Percentiles rank a stretch among this genome's conserved stretches.
These are phyloP conservation scores for Haplographium delicatum DNA, from an alignment of 495 filamentous ascomycete genomes.

Conservation along the genomic window DNA sequence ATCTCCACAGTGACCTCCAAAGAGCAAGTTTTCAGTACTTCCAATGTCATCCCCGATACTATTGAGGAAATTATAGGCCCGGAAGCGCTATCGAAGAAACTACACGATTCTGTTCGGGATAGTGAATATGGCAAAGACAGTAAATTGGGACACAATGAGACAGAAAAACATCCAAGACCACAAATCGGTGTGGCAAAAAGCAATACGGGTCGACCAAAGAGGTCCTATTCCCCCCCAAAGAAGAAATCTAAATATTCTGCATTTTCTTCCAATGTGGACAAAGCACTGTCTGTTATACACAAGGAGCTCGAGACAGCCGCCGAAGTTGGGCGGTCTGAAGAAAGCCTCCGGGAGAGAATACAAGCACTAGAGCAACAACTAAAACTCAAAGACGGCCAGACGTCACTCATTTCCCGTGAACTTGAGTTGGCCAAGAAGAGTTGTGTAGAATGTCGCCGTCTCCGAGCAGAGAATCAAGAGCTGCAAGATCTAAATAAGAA, in stretches of 20 bases:
- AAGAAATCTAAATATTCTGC: conserved; percentile 17
- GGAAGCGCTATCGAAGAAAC: too few species aligned
- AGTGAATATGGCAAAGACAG: too few species aligned
- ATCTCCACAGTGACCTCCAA: too few species aligned
- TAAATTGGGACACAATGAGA: too few species aligned
- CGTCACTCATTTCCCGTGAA: not conserved
- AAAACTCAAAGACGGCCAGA: conserved; percentile 13
- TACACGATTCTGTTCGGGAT: too few species aligned
- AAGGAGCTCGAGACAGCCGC: conserved; percentile 17
- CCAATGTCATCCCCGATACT: too few species aligned
- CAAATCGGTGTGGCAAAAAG: not conserved
- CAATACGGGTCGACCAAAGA: not conserved
- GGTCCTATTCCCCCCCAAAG: conserved; percentile 8
- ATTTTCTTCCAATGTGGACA: conserved; percentile 15
- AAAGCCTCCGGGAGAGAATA: conserved; percentile 5
- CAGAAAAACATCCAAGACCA: too few species aligned
- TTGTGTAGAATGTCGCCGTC: not conserved
- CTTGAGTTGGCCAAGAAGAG: conserved; percentile 6
- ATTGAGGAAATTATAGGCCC: too few species aligned
- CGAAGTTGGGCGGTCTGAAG: conserved; percentile 4
- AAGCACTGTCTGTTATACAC: conserved; percentile 15
- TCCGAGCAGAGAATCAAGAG: conserved; percentile 2
- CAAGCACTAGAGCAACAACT: conserved; percentile 14
- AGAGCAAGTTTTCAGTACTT: too few species aligned
- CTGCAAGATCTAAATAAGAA: conserved; percentile 4